Conservation (phyloP, 768 basidiomycete species). For the Tephrocybe rancida region DNA sequence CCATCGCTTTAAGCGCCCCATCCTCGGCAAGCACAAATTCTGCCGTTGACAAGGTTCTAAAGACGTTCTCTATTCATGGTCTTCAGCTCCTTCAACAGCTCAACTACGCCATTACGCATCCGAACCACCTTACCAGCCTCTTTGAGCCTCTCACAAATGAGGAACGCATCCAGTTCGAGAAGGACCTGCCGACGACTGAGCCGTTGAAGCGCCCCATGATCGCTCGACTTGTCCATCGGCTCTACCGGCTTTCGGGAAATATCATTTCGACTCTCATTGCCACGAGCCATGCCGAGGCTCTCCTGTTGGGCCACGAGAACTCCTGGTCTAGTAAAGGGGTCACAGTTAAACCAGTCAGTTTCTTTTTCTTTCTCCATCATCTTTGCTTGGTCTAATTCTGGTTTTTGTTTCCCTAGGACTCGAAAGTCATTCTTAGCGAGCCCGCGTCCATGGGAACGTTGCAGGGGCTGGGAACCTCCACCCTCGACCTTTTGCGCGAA, state of each 20-base stretch:
- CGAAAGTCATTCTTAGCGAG: constrained; percentile 82
- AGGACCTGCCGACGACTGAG: constrained; percentile 62
- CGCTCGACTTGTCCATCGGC: constrained; percentile 67
- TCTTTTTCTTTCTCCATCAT: not conserved
- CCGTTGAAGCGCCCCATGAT: constrained; percentile 72
- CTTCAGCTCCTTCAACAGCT: constrained; percentile 82
- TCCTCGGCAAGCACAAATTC: constrained; percentile 45
- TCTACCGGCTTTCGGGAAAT: constrained; percentile 72
- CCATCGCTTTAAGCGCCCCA: constrained; percentile 63
- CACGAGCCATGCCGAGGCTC: constrained; percentile 68
- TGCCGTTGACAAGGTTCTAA: constrained; percentile 64
- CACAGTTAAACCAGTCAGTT: constrained; percentile 66
- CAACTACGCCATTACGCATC: constrained; percentile 90
- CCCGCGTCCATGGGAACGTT: constrained; percentile 85
- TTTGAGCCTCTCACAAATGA: constrained; percentile 80
- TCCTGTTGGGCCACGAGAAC: constrained; percentile 63
- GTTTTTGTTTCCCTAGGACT: constrained; percentile 54
- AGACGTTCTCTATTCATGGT: constrained; percentile 67
- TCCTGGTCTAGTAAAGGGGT: constrained; percentile 76
- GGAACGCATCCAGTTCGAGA: constrained; percentile 71
- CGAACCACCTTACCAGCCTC: constrained; percentile 81
- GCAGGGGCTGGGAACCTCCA: constrained; percentile 80
- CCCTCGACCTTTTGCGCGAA: constrained; percentile 71
- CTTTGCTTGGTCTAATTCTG: not conserved
- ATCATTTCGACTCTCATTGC: constrained; percentile 70